Evolutionary conservation across 2,329 filamentous ascomycete species (phyloP), one percentile per base, ranked within the genome.

Genomic region (Ophiostoma australiae): DNA sequence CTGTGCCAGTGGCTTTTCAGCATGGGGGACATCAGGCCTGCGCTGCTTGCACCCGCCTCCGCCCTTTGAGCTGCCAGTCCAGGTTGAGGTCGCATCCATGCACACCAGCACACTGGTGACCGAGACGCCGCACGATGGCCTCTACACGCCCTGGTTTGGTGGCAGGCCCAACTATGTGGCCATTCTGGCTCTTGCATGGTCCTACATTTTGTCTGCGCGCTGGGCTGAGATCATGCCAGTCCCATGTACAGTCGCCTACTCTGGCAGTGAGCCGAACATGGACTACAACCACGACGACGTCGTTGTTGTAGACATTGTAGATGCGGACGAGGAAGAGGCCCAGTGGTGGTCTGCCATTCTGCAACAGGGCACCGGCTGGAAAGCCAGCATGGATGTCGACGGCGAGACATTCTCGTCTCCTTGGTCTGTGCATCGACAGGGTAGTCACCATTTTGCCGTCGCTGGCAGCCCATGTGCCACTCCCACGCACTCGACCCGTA

Each of bases 371-470:
- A 66, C 72, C n/a, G 72, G 74, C 44, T 75, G 72, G 73, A 33
- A 44, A 33, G 73, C 75, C 7, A 74, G 69, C 15, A 70, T 74
- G 58, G 52, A n/a, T 1, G 5, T 70, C 6, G 67, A 70, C 15
- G 63, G 65, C 35, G 70, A 74, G 44, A 71, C 71, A 4, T 72
- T 74, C 58, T n/a, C 72, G 20, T 67, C 74, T 3, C 74, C 74
- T 68, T 75, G 73, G 75, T 75, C 75, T 20, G 33, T 74, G 33
- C 27, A 31, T 6, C 70, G 70, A 63, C n/a, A 73, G 35, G 48
- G 68, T 7, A 58, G 37, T 33, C 41, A 67, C 5, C 66, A 69
- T 7, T 72, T 74, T 31, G 0, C 61, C 44, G 20, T 48, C 4
- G 1, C 37, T 73, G 23, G 68, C 44, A 37, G 13, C 37, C n/a